These are phyloP conservation scores for Backusella tuberculispora DNA, from an alignment of 192 early-diverging fungal species.

Conservation along the genomic window DNA sequence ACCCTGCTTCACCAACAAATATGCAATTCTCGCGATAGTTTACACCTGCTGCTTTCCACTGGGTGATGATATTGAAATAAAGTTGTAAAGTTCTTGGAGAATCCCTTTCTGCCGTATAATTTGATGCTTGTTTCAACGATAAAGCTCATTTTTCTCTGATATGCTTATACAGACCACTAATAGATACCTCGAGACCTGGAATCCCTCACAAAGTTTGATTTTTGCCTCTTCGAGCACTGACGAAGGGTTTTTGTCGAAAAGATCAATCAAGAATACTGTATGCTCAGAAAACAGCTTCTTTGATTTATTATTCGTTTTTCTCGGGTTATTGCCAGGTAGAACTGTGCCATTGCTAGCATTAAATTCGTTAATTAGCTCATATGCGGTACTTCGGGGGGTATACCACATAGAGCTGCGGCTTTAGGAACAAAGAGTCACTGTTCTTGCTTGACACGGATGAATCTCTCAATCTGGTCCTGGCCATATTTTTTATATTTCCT, in stretches of 20 bases:
- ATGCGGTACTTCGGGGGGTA: background rate
- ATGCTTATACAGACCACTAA: slow-evolving; percentile 4
- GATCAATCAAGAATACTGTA: slow-evolving; percentile 4
- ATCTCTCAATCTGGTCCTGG: background rate
- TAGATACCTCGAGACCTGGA: background rate
- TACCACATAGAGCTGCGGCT: background rate
- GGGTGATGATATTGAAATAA: background rate
- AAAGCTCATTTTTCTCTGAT: background rate
- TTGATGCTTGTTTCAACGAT: background rate
- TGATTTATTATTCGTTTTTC: background rate
- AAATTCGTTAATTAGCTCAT: slow-evolving; percentile 4
- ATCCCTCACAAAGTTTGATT: background rate
- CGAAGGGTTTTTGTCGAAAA: background rate
- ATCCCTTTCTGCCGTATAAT: slow-evolving; percentile 7
- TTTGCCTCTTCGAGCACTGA: slow-evolving; percentile 14
- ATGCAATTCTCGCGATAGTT: background rate
- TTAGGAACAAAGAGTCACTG: background rate
- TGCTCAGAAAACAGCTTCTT: slow-evolving; percentile 2
- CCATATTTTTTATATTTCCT: background rate
- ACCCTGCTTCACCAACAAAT: background rate
- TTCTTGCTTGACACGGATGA: background rate
- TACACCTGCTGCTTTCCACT: slow-evolving; percentile 14
- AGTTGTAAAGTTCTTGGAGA: slow-evolving; percentile 6
- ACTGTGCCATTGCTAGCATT: background rate
- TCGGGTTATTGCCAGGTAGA: background rate